Conservation (phyloP, 257 asterid genomes). For the Solanum peruvianum region DNA sequence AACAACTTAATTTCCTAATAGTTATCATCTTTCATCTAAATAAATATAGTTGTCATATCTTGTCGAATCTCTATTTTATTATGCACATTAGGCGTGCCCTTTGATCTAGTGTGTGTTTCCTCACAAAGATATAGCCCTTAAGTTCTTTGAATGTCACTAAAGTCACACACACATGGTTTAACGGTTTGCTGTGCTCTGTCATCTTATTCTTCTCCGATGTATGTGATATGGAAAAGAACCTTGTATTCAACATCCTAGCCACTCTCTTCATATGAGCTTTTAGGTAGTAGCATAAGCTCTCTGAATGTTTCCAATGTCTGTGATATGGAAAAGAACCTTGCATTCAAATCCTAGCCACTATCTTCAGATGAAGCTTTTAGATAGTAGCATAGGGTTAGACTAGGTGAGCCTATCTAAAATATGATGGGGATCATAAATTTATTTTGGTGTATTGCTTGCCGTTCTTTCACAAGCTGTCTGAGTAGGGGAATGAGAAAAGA, state of each 20-base stretch:
- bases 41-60: background rate
- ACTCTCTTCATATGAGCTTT: background rate
- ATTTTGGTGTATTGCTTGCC: background rate
- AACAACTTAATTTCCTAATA: background rate
- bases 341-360: background rate
- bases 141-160: background rate
- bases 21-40: background rate
- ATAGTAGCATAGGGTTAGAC: background rate
- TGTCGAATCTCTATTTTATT: background rate
- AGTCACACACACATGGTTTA: too few species aligned
- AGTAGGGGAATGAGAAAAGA: background rate
- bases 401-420: background rate
- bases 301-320: background rate
- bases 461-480: background rate
- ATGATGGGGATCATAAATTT: background rate
- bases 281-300: background rate
- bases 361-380: background rate
- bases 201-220: background rate
- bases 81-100: background rate
- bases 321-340: background rate
- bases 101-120: background rate
- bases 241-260: background rate
- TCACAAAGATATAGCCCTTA: background rate
- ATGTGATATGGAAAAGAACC: background rate
- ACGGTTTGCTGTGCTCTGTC: too few species aligned